Evolutionary conservation across 768 basidiomycete genomes (phyloP).

Genomic region (Suillus decipiens): DNA sequence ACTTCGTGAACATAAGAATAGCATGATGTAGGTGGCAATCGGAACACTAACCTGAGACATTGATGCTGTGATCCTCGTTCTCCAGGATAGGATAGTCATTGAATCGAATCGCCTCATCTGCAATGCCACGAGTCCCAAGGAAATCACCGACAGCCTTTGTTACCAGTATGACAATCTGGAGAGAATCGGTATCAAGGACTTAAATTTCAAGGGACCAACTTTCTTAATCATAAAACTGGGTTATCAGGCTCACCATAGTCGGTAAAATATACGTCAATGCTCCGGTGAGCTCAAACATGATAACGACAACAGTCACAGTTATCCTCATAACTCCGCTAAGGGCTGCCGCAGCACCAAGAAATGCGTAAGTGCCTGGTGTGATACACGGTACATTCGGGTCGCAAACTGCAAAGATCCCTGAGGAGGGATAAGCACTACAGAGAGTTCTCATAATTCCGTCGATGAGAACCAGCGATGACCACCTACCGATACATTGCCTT

Average conservation of each 20-base stretch:
- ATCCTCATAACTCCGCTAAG: conserved; percentile 96
- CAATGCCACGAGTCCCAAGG: conserved; percentile 90
- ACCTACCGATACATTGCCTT: conserved; percentile 85
- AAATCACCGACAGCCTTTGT: conserved; percentile 98
- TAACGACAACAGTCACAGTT: conserved; percentile 96
- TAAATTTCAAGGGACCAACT: conserved; percentile 7
- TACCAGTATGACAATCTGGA: conserved; percentile 90
- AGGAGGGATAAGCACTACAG: conserved; percentile 75
- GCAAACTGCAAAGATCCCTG: conserved; percentile 89
- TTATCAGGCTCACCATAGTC: conserved; percentile 73
- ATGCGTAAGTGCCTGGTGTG: conserved; percentile 97
- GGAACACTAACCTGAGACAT: conserved; percentile 73
- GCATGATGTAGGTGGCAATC: background rate
- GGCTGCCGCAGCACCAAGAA: conserved; percentile 95
- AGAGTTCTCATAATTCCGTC: conserved; percentile 6
- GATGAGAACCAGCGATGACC: background rate
- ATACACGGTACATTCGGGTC: conserved; percentile 94
- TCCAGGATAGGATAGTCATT: conserved; percentile 98
- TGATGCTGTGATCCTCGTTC: conserved; percentile 91
- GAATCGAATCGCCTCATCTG: conserved; percentile 95
- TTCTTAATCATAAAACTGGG: background rate
- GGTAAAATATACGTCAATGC: conserved; percentile 96
- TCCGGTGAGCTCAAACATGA: conserved; percentile 99
- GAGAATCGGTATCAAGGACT: conserved; percentile 17
- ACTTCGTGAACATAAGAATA: conserved; percentile 46